phyloP scores from a whole-genome alignment of 768 basidiomycete species.

The Rhizopogon roseolus region DNA sequence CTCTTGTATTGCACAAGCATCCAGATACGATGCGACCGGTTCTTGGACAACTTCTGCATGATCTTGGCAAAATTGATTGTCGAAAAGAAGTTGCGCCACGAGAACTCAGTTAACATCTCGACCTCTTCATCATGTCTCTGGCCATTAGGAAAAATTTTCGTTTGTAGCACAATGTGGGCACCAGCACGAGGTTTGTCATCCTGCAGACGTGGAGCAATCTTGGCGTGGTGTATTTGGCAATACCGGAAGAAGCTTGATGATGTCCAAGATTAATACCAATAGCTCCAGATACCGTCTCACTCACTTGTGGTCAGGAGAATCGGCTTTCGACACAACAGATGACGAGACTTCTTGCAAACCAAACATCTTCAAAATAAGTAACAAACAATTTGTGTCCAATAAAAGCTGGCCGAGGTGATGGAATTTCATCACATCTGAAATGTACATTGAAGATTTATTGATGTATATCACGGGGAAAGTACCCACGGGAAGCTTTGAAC shows the following conservation, averaged over 20 bases:
- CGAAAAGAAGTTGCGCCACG: slow-evolving; percentile 97
- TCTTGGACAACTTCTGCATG: slow-evolving; percentile 96
- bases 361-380: slow-evolving; percentile 96
- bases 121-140: slow-evolving; percentile 80
- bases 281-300: slow-evolving; percentile 11
- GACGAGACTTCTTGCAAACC: slow-evolving; percentile 89
- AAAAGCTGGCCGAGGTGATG: slow-evolving; percentile 95
- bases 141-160: slow-evolving; percentile 63
- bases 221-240: slow-evolving; percentile 76
- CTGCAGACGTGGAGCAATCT: slow-evolving; percentile 52
- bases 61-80: slow-evolving; percentile 97
- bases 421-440: slow-evolving; percentile 92
- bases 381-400: slow-evolving; percentile 90
- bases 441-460: background rate
- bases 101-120: slow-evolving; percentile 90
- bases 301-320: slow-evolving; percentile 83
- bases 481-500: slow-evolving; percentile 97
- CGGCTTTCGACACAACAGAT: slow-evolving; percentile 83
- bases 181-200: slow-evolving; percentile 61
- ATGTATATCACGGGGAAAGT: background rate
- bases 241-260: slow-evolving; percentile 88
- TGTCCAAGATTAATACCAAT: background rate
- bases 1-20: slow-evolving; percentile 98
- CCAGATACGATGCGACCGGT: slow-evolving; percentile 89
- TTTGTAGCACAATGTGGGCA: slow-evolving; percentile 53